Base-by-base conservation (phyloP, 306 rosid genomes). In the Rosa chinensis region DNA sequence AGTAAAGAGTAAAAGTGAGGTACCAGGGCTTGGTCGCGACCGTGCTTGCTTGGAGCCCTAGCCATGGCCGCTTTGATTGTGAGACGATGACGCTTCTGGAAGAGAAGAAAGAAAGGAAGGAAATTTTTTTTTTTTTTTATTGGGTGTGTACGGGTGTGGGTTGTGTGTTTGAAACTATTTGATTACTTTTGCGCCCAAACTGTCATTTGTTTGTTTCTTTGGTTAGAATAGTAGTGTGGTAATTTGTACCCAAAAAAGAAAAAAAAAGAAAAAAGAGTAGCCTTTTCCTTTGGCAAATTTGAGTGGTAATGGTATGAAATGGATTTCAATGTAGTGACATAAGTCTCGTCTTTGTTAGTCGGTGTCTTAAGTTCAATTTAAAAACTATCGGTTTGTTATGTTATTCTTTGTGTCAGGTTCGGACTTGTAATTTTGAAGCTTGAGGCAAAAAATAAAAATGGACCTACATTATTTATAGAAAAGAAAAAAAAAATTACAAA, bases 21-120 rank as follows among this genome's bases (percentile, higher is more conserved):
- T 85, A 88, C 91, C 91, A 81, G 80, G 81, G 84, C 75, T 58
- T 83, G 77, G 63, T 88, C 89, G 43, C 91, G 89, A 18, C 84
- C 84, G 84, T 88, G 91, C 84, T 88, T 88, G 79, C 73, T 84
- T 50, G 89, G 85, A 75, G 72, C 81, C 79, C 86, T 67, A 56
- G 87, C 89, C 91, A 88, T 88, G 77, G 76, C 21, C 56, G 48
- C n/a, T 12, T 5, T 2, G 62, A 59, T 64, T 64, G 35, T 1
- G 28, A 3, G 14, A 1, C 32, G 10, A 42, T 47, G 78, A 72
- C 21, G 62, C 39, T 63, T 64, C 75, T 61, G 64, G 44, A 40
- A 48, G 49, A 59, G 44, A 70, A 0, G 37, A 11, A 17, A n/a
- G 79, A 28, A 39, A 23, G 42, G 20, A 16, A 21, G 39, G 43